Evolutionary conservation across 2,329 filamentous ascomycete genomes (phyloP).

Genomic region (Fusarium coicis): DNA sequence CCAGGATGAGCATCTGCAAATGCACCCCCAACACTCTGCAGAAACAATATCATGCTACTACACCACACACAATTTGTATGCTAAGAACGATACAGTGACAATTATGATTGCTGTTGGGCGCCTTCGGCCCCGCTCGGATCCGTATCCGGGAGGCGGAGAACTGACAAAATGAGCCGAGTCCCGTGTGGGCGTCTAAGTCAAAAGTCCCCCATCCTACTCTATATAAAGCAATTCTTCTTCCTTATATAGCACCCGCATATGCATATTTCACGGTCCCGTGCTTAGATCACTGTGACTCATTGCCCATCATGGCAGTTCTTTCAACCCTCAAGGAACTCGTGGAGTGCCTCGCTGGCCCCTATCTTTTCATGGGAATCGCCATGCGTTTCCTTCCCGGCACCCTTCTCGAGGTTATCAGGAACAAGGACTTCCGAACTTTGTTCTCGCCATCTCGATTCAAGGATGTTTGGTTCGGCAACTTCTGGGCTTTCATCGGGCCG

Average conservation of each 20-base stretch:
- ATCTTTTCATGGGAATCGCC: constrained; percentile 63
- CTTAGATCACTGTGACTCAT: background rate
- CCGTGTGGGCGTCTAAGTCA: constrained; percentile 3
- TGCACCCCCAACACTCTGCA: background rate
- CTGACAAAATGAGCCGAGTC: constrained; percentile 36
- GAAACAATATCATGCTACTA: background rate
- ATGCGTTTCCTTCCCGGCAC: constrained; percentile 63
- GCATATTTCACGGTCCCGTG: background rate
- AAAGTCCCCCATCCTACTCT: background rate
- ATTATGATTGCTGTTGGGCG: background rate
- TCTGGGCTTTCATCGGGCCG: constrained; percentile 69
- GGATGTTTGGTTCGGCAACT: constrained; percentile 67
- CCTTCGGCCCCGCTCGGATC: constrained; percentile 26
- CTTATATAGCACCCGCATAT: background rate
- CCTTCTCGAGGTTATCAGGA: constrained; percentile 54
- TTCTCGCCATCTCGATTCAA: constrained; percentile 55
- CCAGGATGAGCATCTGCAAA: background rate
- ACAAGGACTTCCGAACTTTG: constrained; percentile 51
- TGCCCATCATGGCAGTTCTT: constrained; percentile 41
- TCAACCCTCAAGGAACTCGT: constrained; percentile 42
- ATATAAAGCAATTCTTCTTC: constrained; percentile 10
- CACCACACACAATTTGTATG: background rate
- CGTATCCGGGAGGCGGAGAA: constrained; percentile 25
- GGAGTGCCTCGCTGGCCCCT: constrained; percentile 57
- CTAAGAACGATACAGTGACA: background rate